Conservation (phyloP, 139 green algal genomes). For the Chlamydomonas eustigma region DNA sequence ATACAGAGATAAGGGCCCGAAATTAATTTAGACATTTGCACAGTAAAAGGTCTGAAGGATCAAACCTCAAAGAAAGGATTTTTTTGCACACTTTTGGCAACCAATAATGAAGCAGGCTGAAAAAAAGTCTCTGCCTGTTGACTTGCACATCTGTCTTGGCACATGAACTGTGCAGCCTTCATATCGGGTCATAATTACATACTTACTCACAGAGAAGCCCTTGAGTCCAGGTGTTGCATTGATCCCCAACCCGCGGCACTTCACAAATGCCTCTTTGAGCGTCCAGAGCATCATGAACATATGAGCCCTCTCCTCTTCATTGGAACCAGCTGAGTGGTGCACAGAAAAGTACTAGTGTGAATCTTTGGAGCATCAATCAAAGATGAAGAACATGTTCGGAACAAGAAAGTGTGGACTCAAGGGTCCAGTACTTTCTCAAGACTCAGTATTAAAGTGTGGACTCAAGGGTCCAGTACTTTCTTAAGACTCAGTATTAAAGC, state of each 20-base stretch:
- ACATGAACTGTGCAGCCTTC: neutral
- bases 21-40: no score
- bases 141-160: no score
- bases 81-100: neutral
- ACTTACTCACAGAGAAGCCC: slow-evolving; percentile 47
- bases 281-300: slow-evolving; percentile 68
- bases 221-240: slow-evolving; percentile 44
- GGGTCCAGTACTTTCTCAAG: neutral
- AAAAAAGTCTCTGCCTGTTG: neutral
- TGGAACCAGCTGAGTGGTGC: neutral
- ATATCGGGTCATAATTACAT: neutral
- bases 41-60: no score
- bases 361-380: neutral
- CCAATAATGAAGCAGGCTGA: neutral
- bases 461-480: neutral
- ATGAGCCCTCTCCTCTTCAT: neutral
- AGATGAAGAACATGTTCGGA: neutral
- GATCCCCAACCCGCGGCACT: slow-evolving; percentile 57
- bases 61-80: neutral
- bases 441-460: neutral
- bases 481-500: neutral
- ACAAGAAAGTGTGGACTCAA: neutral
- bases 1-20: no score
- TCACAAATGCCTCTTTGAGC: slow-evolving; percentile 76
- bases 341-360: neutral